Conservation (phyloP, 2,329 filamentous ascomycete genomes). For the Ascochyta rabiei region DNA sequence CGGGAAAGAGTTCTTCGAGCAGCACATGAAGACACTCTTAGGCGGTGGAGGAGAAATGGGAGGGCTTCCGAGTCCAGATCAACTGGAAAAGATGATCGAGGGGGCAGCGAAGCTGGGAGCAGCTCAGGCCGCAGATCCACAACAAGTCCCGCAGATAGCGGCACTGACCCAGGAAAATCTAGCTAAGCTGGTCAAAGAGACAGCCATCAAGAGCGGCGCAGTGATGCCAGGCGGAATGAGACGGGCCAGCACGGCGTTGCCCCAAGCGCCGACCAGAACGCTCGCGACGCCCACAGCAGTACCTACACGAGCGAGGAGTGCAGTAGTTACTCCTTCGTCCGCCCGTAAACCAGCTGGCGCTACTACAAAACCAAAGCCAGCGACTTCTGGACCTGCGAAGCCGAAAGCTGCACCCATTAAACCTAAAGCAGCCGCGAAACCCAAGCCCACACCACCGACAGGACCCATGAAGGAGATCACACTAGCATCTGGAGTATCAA, state of each 20-base stretch:
- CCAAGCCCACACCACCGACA: conserved; percentile 21
- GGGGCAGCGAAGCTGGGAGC: conserved; percentile 42
- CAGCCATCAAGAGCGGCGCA: conserved; percentile 44
- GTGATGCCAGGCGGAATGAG: conserved; percentile 40
- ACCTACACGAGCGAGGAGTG: conserved; percentile 34
- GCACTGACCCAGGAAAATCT: conserved; percentile 47
- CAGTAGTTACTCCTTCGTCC: conserved; percentile 25
- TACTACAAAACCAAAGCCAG: conserved; percentile 11
- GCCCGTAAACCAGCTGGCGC: conserved; percentile 20
- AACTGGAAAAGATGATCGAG: conserved; percentile 47
- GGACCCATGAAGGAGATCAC: conserved; percentile 40
- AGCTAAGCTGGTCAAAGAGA: conserved; percentile 47
- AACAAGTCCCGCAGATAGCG: conserved; percentile 36
- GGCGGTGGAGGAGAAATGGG: conserved; percentile 41
- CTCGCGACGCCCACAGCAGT: conserved; percentile 24
- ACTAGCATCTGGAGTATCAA: conserved; percentile 39
- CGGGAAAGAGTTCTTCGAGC: conserved; percentile 43
- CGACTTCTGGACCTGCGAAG: conserved; percentile 18
- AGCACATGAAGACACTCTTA: conserved; percentile 42
- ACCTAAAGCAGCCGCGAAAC: conserved; percentile 11
- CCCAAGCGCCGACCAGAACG: conserved; percentile 32
- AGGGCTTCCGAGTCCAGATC: conserved; percentile 42
- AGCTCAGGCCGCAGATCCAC: conserved; percentile 35
- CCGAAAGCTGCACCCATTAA: conserved; percentile 12
- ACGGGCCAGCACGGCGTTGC: conserved; percentile 37